Base-by-base conservation (phyloP, 306 rosid species). In the Vachellia pachyceras region DNA sequence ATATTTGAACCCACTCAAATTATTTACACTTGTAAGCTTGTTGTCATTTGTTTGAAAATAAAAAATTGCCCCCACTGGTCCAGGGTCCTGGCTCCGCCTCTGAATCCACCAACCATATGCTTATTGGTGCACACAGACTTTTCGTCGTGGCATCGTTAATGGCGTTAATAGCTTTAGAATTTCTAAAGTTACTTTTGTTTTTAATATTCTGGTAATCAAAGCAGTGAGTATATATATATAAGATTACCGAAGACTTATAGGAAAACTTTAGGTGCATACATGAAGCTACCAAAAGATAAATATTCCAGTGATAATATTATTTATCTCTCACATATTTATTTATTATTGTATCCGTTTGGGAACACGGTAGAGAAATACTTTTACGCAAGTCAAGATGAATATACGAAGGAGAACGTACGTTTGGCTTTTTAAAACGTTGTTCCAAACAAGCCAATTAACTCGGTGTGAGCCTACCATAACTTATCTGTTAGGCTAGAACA, bases 111-210 rank as follows among this genome's bases (percentile, higher is more conserved):
- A 22, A 44, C 20, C 73, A 41, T 12, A 20, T 44, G 18, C 39
- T 44, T 33, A 69, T 69, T 69, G 74, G 39, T 23, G 22, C 55
- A 2, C 4, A 18, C 5, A 54, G 73, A 41, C 46, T 40, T 68
- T 42, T 20, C 52, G 46, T 68, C 18, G 15, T 68, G 73, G 73
- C 52, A 68, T 69, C 23, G 37, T 9, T 44, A 42, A 11, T 3
- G 23, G 50, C 22, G 37, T 69, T 7, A n/a, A 68, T 22, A 20
- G 39, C 74, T 69, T 69, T 42, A 68, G 52, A 68, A 68, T n/a
- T 10, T 3, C 1, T 6, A 42, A 69, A 69, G 74, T 22, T 22
- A 69, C 74, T 69, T 69, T 69, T 22, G 37, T 6, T 42, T 40
- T 41, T 69, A 42, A 22, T 69, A 69, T 42, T 68, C 50, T 9